phyloP scores from a whole-genome alignment of 2,329 filamentous ascomycete genomes.

The Pyricularia grisea region DNA sequence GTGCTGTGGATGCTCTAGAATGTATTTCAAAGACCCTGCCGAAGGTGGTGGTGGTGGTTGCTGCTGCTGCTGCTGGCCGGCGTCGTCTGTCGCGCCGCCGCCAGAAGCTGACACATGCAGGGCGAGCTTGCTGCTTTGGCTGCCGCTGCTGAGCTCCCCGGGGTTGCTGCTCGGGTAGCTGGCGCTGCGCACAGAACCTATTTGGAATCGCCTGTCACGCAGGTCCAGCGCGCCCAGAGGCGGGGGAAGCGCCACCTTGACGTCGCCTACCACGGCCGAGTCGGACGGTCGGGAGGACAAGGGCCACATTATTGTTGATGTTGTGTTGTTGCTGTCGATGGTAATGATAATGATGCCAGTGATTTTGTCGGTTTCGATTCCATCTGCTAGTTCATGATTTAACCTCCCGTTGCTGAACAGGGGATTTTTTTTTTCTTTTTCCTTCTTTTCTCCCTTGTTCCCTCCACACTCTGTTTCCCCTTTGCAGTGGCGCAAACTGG shows the following conservation, averaged over 20 bases:
- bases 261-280: slow-evolving; percentile 3
- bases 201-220: slow-evolving; percentile 6
- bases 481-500: not conserved
- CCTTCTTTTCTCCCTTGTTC: not conserved
- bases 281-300: slow-evolving; percentile 5
- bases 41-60: not conserved
- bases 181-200: slow-evolving; percentile 3
- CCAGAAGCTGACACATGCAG: not conserved
- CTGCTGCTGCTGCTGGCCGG: not conserved
- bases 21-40: not conserved
- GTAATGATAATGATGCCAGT: not conserved
- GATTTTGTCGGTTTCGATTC: not conserved
- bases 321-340: not conserved
- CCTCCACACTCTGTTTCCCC: not conserved
- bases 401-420: not conserved
- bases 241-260: slow-evolving; percentile 5
- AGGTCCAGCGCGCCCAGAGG: slow-evolving; percentile 4
- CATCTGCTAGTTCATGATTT: not conserved
- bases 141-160: not conserved
- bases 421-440: not conserved
- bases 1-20: not conserved
- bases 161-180: slow-evolving; percentile 1
- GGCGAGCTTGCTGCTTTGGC: not conserved
- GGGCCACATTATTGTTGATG: slow-evolving; percentile 4
- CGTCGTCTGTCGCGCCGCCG: not conserved